Evolutionary conservation across 1,284 basidiomycete species (phyloP).

Genomic region (Dichomitus squalens): DNA sequence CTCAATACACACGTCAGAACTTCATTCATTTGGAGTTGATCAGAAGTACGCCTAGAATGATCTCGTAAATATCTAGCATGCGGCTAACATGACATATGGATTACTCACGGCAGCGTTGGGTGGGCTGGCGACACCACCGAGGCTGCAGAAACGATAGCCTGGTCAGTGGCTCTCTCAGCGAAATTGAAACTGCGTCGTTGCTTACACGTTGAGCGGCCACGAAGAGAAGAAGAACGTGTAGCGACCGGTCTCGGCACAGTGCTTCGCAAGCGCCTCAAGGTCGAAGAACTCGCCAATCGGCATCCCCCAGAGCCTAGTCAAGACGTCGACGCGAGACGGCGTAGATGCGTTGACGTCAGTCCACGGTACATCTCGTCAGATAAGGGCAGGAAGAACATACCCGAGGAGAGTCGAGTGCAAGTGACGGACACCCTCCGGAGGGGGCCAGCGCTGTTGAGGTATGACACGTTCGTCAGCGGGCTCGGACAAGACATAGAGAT

Average conservation of each 20-base stretch:
- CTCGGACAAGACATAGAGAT: not conserved
- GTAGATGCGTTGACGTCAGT: not conserved
- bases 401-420: slow-evolving; percentile 70
- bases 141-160: not conserved
- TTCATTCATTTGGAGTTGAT: not conserved
- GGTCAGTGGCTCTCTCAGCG: not conserved
- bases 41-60: slow-evolving; percentile 4
- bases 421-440: slow-evolving; percentile 43
- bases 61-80: not conserved
- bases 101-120: slow-evolving; percentile 68
- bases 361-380: not conserved
- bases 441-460: slow-evolving; percentile 54
- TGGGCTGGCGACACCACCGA: slow-evolving; percentile 64
- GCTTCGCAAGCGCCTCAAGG: slow-evolving; percentile 59
- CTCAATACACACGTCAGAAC: not conserved
- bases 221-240: slow-evolving; percentile 77
- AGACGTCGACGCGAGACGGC: not conserved
- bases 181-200: not conserved
- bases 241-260: slow-evolving; percentile 56
- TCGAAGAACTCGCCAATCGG: slow-evolving; percentile 77
- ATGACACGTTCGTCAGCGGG: not conserved
- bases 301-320: slow-evolving; percentile 67
- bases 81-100: not conserved
- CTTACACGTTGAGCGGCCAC: slow-evolving; percentile 73
- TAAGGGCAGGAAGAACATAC: slow-evolving; percentile 38